These are phyloP conservation scores for Penicillium angulare DNA, from an alignment of 495 filamentous ascomycete genomes.

Conservation along the genomic window DNA sequence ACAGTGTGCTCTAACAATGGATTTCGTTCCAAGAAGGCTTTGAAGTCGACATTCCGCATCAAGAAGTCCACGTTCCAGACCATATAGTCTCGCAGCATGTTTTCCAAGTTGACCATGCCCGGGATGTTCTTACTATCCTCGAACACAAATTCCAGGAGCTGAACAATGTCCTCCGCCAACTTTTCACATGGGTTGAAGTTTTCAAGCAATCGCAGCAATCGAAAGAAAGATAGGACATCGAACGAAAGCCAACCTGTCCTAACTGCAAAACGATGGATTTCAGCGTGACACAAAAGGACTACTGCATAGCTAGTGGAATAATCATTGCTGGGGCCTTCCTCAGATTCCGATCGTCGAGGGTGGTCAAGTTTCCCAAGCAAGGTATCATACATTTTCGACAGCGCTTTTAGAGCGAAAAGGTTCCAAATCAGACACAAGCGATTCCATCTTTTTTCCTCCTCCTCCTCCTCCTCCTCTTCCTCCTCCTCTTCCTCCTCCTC, in stretches of 20 bases:
- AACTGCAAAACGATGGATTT: conserved; percentile 28
- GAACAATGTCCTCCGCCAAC: conserved; percentile 29
- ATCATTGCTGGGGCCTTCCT: conserved; percentile 4
- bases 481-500: too few species aligned
- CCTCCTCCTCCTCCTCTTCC: too few species aligned
- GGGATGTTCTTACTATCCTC: conserved; percentile 25
- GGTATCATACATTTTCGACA: neutral
- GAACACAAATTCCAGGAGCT: conserved; percentile 33
- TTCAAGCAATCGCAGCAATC: conserved; percentile 28
- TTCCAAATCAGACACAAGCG: conserved; percentile 8
- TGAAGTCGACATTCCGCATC: conserved; percentile 26
- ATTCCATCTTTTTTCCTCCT: conserved; percentile 8
- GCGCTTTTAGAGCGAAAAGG: conserved; percentile 10
- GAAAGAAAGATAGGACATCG: conserved; percentile 24
- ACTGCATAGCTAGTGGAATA: conserved; percentile 24
- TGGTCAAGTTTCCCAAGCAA: conserved; percentile 8
- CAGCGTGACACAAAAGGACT: conserved; percentile 31
- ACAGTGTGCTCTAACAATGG: conserved; percentile 12
- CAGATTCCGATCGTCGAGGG: neutral
- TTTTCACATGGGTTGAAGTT: conserved; percentile 25
- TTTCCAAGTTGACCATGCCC: conserved; percentile 8
- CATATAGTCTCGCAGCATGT: conserved; percentile 22
- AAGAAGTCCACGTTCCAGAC: conserved; percentile 27
- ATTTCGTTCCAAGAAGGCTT: conserved; percentile 9
- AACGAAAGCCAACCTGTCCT: conserved; percentile 25